Conservation (phyloP, 2,329 filamentous ascomycete genomes). For the Diaporthe nobilis region DNA sequence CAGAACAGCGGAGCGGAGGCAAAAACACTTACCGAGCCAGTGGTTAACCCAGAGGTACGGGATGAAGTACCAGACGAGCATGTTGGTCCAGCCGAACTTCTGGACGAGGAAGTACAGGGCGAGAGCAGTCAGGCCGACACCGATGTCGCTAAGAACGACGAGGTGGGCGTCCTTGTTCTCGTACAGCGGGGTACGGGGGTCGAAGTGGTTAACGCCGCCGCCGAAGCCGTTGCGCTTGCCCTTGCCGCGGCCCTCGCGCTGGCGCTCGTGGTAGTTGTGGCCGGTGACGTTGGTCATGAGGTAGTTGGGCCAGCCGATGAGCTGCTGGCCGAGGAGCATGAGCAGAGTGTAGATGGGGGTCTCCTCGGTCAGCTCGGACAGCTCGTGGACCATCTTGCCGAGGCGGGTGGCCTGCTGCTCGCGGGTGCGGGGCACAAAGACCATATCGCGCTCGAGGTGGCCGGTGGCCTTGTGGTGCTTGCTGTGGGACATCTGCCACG, state of each 20-base stretch:
- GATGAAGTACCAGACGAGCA: constrained; percentile 93
- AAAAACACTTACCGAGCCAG: constrained; percentile 86
- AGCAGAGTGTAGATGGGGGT: constrained; percentile 86
- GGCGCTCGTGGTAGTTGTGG: constrained; percentile 93
- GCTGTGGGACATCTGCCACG: constrained; percentile 99
- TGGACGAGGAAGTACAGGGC: constrained; percentile 78
- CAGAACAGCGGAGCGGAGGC: not conserved
- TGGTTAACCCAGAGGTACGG: constrained; percentile 99
- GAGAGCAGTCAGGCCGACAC: constrained; percentile 74
- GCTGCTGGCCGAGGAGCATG: constrained; percentile 85
- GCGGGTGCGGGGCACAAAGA: constrained; percentile 95
- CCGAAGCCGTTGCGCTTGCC: constrained; percentile 89
- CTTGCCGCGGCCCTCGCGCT: constrained; percentile 91
- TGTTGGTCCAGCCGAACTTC: constrained; percentile 86
- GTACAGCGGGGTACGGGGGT: constrained; percentile 88
- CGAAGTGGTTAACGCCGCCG: constrained; percentile 94
- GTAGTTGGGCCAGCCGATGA: constrained; percentile 95
- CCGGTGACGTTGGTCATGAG: constrained; percentile 93
- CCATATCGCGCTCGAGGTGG: constrained; percentile 98
- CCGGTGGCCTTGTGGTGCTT: constrained; percentile 99
- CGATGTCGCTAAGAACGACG: constrained; percentile 89
- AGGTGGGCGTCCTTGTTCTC: constrained; percentile 91
- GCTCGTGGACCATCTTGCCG: constrained; percentile 82
- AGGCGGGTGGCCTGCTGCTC: constrained; percentile 83
- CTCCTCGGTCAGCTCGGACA: constrained; percentile 93